These are phyloP conservation scores for Dipteronia sinensis DNA, from an alignment of 345 rosid genomes.

Conservation along the genomic window DNA sequence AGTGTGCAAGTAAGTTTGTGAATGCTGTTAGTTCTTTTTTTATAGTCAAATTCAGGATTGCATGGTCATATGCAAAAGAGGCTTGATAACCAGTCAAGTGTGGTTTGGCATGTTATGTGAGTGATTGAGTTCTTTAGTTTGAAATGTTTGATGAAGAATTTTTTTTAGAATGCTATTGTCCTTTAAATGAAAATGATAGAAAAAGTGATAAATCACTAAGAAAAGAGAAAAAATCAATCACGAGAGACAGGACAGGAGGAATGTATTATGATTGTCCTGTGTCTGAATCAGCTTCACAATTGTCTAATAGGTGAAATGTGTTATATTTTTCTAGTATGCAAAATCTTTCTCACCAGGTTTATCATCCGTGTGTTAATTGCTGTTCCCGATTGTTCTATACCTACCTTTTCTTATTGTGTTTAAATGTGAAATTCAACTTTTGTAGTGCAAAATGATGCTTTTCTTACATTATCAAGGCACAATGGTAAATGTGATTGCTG, in stretches of 20 bases:
- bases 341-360: neutral
- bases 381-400: neutral
- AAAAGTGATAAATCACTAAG: neutral
- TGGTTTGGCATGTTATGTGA: conserved; percentile 10
- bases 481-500: neutral
- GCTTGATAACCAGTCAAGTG: neutral
- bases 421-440: neutral
- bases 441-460: neutral
- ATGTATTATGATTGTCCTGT: neutral
- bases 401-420: neutral
- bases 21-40: conserved; percentile 8
- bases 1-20: conserved; percentile 77
- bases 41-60: neutral
- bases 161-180: neutral
- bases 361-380: neutral
- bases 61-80: neutral
- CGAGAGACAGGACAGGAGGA: neutral
- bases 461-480: neutral
- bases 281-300: neutral
- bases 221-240: conserved; percentile 8
- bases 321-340: neutral
- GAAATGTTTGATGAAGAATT: neutral
- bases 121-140: neutral
- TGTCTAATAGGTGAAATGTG: neutral
- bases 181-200: neutral